Percentiles rank a stretch among this genome's conserved stretches.
Conservation (phyloP, 306 rosid genomes). For the Citrullus amarus region DNA sequence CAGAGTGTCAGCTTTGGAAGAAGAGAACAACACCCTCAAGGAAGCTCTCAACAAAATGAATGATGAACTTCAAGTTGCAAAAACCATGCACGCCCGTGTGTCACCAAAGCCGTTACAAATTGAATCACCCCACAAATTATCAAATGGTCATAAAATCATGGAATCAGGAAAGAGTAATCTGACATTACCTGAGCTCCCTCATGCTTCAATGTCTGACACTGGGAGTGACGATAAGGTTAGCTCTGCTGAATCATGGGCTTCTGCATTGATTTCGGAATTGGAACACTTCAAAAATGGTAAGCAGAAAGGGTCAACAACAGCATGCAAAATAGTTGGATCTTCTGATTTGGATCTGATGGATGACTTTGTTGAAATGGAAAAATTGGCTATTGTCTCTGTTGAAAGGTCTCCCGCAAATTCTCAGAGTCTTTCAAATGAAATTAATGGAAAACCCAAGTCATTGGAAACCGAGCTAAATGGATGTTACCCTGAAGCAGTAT, state of each 20-base stretch:
- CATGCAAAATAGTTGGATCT: slow-evolving; percentile 39
- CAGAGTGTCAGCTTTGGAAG: slow-evolving; percentile 55
- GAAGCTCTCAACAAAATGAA: slow-evolving; percentile 38
- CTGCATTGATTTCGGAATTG: slow-evolving; percentile 64
- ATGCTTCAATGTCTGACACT: slow-evolving; percentile 52
- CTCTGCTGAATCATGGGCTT: slow-evolving; percentile 67
- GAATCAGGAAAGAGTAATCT: slow-evolving; percentile 33
- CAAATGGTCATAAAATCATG: slow-evolving; percentile 25
- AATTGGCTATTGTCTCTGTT: slow-evolving; percentile 56
- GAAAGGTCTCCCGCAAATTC: slow-evolving; percentile 27
- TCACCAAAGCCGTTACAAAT: slow-evolving; percentile 36
- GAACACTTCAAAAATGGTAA: slow-evolving; percentile 52
- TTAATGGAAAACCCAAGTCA: slow-evolving; percentile 23
- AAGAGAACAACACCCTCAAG: slow-evolving; percentile 55
- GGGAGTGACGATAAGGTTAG: slow-evolving; percentile 81
- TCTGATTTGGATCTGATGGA: slow-evolving; percentile 81
- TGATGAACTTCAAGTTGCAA: slow-evolving; percentile 44
- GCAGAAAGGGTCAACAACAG: slow-evolving; percentile 28
- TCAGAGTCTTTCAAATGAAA: background rate
- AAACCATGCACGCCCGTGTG: slow-evolving; percentile 46
- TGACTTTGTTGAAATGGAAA: slow-evolving; percentile 93
- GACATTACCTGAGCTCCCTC: slow-evolving; percentile 31
- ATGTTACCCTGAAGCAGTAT: slow-evolving; percentile 14
- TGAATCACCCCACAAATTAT: slow-evolving; percentile 18
- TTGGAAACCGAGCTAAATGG: slow-evolving; percentile 21